Evolutionary conservation across 2,329 filamentous ascomycete species (phyloP), one percentile per base, ranked within the genome.

Genomic region (Stylonectria norvegica): DNA sequence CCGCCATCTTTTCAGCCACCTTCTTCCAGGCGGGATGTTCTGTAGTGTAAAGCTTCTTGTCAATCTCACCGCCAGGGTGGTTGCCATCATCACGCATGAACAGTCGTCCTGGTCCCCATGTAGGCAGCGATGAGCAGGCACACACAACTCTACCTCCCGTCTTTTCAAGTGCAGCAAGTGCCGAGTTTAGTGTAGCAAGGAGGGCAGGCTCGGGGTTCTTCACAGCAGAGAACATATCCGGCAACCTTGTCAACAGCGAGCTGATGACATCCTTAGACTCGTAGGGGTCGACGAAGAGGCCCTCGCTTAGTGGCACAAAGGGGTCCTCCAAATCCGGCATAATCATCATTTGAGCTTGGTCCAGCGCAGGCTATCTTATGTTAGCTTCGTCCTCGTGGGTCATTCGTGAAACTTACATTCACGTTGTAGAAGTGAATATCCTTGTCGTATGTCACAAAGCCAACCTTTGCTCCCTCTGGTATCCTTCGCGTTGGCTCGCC

Each of bases 401-500:
- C 8, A 11, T 32, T 19, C 19, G 9, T 12, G 8, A 36, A 22
- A 76, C 83, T 69, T 71, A 87, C 82, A 58, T 83, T 89, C 55
- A 95, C 81, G 59, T 97, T 97, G 72, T 97, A 98, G 64, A 97
- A 98, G 61, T 98, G 93, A 44, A 98, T 86, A 56, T 96, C 89
- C 65, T 89, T 91, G 70, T 98, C 93, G 62, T 85, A 98, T 1
- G 93, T 96, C 48, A 97, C 83, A 61, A 98, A 95, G 35, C 91
- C 93, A 46, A 98, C 82, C 69, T 89, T 95, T 34, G 87, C 81
- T 10, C 89, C 89, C 38, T 79, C 70, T 0, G 93, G 88, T 55
- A 96, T 73, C 38, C 70, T 73, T 36, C 76, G 69, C 51, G 75
- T 73, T 4, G 66, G 61, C 42, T 75, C 74, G 34, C 74, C 71